Base-by-base conservation (phyloP, 805 yeast genomes). In the Hanseniaspora vineae region DNA sequence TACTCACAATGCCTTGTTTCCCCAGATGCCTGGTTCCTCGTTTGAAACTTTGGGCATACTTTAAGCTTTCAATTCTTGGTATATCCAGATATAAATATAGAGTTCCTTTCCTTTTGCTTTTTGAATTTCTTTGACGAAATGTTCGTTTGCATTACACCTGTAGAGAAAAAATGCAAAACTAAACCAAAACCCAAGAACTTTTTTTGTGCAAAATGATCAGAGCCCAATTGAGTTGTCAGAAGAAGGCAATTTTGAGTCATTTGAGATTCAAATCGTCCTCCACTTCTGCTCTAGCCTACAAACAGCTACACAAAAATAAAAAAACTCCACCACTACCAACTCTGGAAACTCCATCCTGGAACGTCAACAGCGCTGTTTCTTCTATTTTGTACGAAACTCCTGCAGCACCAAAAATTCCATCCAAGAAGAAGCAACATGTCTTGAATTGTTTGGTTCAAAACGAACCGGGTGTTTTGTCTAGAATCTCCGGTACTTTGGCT, bases 401-500 rank as follows among this genome's bases (percentile, higher is more conserved):
- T 45, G 46, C 46, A 19, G 33, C 14, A 33, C 18, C 33, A 20
- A 56, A 68, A 17, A 60, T 67, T 18, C 63, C 54, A 42, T 77
- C 81, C 37, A 85, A 88, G 40, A 72, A 75, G 56, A 81, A 83
- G 55, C 84, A 84, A 59, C 98, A 92, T 58, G 94, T 92, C 42
- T 74, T 92, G 64, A 92, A 90, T 75, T 92, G 98, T 70, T 75
- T 92, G 62, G 98, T 92, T 15, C 97, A 92, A 69, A 90, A 92
- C 66, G 98, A 92, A 69, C 97, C 98, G 8, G 98, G 98, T 74
- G 98, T 92, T 43, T 72, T 92, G 58, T 82, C 95, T 35, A 78
- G 90, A 48, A 85, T 92, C 42, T 84, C 97, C 6, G 96, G 97
- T 48, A 88, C 95, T 47, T 75, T 92, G 55, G 98, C 98, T 37